phyloP scores from a whole-genome alignment of 177 flowering plant genomes.

The Vitis hybrid region DNA sequence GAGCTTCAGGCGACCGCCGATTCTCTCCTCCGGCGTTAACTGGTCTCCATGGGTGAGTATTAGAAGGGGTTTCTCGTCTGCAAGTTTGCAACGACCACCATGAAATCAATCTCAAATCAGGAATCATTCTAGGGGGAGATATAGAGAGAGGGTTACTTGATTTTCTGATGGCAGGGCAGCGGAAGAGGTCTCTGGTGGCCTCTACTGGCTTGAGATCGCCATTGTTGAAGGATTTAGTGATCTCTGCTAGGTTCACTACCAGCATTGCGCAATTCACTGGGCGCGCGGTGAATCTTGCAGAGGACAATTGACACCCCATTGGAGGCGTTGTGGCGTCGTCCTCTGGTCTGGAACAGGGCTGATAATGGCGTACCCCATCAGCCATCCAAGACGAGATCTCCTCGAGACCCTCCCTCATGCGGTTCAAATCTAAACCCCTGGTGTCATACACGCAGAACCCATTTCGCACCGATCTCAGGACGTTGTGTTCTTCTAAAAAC shows the following conservation, averaged over 20 bases:
- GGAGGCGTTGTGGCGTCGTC: background rate
- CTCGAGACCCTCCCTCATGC: background rate
- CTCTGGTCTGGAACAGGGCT: background rate
- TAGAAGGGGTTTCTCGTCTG: conserved; percentile 4
- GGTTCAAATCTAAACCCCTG: background rate
- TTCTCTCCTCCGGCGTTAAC: conserved; percentile 1
- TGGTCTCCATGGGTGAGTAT: conserved; percentile 4
- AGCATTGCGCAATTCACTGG: background rate
- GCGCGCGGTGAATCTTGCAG: background rate
- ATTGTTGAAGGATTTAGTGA: background rate
- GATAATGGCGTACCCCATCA: conserved; percentile 8
- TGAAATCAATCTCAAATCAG: no score
- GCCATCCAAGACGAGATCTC: conserved; percentile 4
- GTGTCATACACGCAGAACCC: conserved; percentile 8
- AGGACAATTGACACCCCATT: background rate
- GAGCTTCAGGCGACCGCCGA: background rate
- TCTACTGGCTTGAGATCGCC: background rate
- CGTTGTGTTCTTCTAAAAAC: conserved; percentile 10
- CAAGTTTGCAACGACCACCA: background rate
- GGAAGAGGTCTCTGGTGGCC: conserved; percentile 3
- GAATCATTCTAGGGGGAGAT: background rate
- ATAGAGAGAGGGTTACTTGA: conserved; percentile 2
- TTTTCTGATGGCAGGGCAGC: conserved; percentile 3
- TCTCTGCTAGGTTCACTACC: background rate
- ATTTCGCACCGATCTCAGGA: background rate